Percentiles rank a stretch among this genome's conserved stretches.
Conservation (phyloP, 2,329 filamentous ascomycete genomes). For the Metarhizium brunneum region DNA sequence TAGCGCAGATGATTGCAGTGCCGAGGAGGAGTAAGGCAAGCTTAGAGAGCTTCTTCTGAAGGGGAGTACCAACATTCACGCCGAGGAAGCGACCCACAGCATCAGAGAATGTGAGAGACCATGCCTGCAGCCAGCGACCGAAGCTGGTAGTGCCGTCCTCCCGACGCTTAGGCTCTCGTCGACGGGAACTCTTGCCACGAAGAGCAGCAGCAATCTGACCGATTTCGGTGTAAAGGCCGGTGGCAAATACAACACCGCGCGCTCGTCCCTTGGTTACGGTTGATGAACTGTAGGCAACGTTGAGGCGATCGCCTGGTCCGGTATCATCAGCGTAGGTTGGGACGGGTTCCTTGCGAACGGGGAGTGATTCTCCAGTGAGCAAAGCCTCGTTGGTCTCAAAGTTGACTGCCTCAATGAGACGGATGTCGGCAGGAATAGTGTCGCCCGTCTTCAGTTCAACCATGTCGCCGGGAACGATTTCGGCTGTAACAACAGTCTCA, state of each 20-base stretch:
- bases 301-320: conserved; percentile 47
- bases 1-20: conserved; percentile 39
- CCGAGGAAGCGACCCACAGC: conserved; percentile 38
- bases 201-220: conserved; percentile 48
- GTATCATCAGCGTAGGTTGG: conserved; percentile 32
- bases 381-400: conserved; percentile 59
- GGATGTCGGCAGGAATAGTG: conserved; percentile 52
- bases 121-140: conserved; percentile 25
- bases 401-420: conserved; percentile 51
- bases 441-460: conserved; percentile 46
- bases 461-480: conserved; percentile 49
- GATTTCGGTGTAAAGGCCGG: conserved; percentile 53
- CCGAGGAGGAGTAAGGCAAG: conserved; percentile 59
- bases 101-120: conserved; percentile 25
- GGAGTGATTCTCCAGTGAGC: conserved; percentile 55
- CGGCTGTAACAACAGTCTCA: conserved; percentile 26
- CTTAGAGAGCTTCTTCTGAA: conserved; percentile 61
- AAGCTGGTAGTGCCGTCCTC: conserved; percentile 30
- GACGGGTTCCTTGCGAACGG: conserved; percentile 43
- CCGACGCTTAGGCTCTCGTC: conserved; percentile 29
- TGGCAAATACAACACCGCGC: conserved; percentile 50
- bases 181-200: conserved; percentile 24
- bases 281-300: conserved; percentile 54
- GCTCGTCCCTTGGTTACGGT: conserved; percentile 53
- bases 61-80: conserved; percentile 50